Base-by-base conservation (phyloP, 1,284 basidiomycete genomes). In the Pseudozyma hubeiensis region DNA sequence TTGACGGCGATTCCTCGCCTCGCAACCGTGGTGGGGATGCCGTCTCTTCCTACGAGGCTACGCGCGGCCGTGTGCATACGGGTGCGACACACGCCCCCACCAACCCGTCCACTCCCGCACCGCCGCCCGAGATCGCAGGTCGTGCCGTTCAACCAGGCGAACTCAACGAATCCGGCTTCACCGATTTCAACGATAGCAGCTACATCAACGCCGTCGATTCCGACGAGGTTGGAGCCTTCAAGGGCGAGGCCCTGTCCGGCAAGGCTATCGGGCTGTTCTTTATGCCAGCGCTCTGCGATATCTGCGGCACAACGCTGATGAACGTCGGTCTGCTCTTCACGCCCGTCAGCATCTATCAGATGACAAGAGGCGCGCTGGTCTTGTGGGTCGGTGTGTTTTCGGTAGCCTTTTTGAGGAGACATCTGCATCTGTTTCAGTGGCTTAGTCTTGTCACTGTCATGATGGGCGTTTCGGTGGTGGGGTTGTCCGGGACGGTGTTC, bases 311-410 rank as follows among this genome's bases (percentile, higher is more conserved):
- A 31, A 94, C 93, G 73, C 91, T 93, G 77, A 97, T 97, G 95
- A 97, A 97, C 81, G 88, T 95, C 77, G 95, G 94, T 61, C 88
- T 98, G 54, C 89, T 98, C 50, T 93, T 96, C 85, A 96, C 93
- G 1, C 95, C 95, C 29, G 96, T 98, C 45, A 97, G 94, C 53
- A 94, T 99, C 80, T 98, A 93, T 87, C 96, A 87, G 60, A 98
- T 98, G 96, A 93, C 92, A 43, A 90, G 97, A 71, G 97, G 97
- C 44, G 93, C 95, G 13, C 90, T 99, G 60, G 96, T 99, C 54
- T 89, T 99, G 54, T 99, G 97, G 87, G 97, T 99, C 70, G 97
- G 94, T 40, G 85, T 94, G 58, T 89, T 98, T 75, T 93, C 91
- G 56, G 94, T 99, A 80, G 85, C 95, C 71, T 99, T 99, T 87